These are phyloP conservation scores for Gossypium longicalyx DNA, from an alignment of 345 rosid species.

Conservation along the genomic window DNA sequence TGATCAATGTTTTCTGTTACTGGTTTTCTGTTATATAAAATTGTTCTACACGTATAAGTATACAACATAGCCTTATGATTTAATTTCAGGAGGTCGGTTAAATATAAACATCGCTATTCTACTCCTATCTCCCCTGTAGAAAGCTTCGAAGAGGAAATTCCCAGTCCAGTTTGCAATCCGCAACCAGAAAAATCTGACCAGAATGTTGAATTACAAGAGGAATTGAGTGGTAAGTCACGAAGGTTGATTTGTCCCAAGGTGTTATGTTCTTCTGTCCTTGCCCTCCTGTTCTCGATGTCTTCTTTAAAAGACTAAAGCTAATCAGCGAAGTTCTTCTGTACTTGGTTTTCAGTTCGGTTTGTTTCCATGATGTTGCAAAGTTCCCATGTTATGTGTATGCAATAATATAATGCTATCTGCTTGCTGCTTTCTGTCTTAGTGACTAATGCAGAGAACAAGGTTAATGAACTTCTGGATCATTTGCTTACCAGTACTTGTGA, in stretches of 20 bases:
- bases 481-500: constrained; percentile 44
- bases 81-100: constrained; percentile 31
- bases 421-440: constrained; percentile 30
- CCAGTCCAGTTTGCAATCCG: constrained; percentile 19
- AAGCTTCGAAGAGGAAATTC: constrained; percentile 30
- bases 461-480: constrained; percentile 45
- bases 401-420: neutral
- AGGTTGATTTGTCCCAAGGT: neutral
- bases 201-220: constrained; percentile 30
- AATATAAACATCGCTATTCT: constrained; percentile 43
- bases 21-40: constrained; percentile 2
- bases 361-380: constrained; percentile 6
- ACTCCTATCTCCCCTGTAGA: constrained; percentile 34
- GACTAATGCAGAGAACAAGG: constrained; percentile 36
- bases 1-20: constrained; percentile 11
- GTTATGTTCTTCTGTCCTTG: neutral
- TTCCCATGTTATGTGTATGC: neutral
- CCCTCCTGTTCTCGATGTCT: neutral
- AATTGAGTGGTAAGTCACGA: constrained; percentile 17
- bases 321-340: neutral
- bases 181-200: constrained; percentile 30
- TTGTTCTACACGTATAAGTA: neutral
- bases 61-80: constrained; percentile 15
- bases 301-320: neutral
- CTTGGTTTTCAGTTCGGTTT: constrained; percentile 12